These are phyloP conservation scores for Trichoderma atroviride DNA, from an alignment of 2,329 filamentous ascomycete species.

Conservation along the genomic window DNA sequence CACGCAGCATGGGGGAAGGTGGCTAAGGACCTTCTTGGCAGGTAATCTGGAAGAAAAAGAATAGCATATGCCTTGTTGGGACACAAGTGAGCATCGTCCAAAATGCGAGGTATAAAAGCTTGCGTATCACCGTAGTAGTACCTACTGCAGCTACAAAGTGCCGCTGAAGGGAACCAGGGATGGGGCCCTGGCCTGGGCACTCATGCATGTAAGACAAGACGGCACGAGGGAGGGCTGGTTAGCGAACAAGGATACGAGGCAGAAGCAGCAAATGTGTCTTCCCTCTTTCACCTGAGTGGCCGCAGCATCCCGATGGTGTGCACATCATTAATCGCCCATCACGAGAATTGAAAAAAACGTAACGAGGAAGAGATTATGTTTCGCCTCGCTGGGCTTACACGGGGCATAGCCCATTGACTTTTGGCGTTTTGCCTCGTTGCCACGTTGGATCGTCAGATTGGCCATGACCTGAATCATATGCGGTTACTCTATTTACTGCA, in stretches of 20 bases:
- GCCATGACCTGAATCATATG: neutral
- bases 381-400: neutral
- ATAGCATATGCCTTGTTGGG: neutral
- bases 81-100: neutral
- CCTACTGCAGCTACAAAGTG: neutral
- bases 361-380: neutral
- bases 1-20: neutral
- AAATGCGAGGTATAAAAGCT: neutral
- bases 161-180: neutral
- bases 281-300: neutral
- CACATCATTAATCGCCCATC: neutral
- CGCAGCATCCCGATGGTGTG: neutral
- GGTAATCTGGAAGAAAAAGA: neutral
- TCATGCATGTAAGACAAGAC: conserved; percentile 24
- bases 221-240: neutral
- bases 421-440: neutral
- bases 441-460: neutral
- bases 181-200: neutral
- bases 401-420: neutral
- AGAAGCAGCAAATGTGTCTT: neutral
- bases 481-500: neutral
- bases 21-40: neutral
- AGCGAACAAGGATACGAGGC: neutral
- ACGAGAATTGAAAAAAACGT: neutral
- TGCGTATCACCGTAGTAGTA: neutral